Base-by-base conservation (phyloP, 371 early-diverging fungal genomes). In the Mycotypha africana region DNA sequence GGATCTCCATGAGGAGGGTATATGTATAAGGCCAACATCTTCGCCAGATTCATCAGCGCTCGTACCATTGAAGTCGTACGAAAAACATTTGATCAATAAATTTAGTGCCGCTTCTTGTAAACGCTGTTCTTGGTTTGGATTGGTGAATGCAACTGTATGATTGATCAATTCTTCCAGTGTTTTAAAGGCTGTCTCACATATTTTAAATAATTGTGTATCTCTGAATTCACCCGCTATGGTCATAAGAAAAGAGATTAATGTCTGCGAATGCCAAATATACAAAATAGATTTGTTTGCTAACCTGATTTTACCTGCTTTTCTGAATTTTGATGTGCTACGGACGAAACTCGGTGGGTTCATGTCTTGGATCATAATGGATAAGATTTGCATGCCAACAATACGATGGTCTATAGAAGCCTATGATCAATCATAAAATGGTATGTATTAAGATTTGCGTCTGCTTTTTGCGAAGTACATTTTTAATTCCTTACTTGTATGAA, bases 1-100 rank as follows among this genome's bases (percentile, higher is more conserved):
- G 20, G 76, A 55, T 53, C 82, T 81, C 93, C 93, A 93, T 15
- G 75, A 55, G 19, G 82, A 63, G 11, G 93, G 92, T n/a, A 89
- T 71, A 78, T 91, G 84, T 39, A 91, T 74, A 15, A 79, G 79
- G 24, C 85, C 89, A 26, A 77, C 70, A 42, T 94, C 93, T 51
- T 93, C 93, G 3, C 81, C 80, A 9, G 92, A 80, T 47, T 92
- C 93, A 49, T 93, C 93, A 5, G 84, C 75, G 31, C 82, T 79
- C 17, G 92, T 81, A 23, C 93, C 92, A 25, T 87, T 86, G 56
- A 94, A 94, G 59, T 93, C 93, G 67, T 89, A 94, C 0, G 76
- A 69, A 35, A 93, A 58, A 46, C 90, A 89, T 23, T 78, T 82
- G 26, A 78, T 60, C 50, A 92, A 66, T 20, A 92, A 68, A 47